Conservation (phyloP, 2,329 filamentous ascomycete species). For the Tricladium varicosporioides region DNA sequence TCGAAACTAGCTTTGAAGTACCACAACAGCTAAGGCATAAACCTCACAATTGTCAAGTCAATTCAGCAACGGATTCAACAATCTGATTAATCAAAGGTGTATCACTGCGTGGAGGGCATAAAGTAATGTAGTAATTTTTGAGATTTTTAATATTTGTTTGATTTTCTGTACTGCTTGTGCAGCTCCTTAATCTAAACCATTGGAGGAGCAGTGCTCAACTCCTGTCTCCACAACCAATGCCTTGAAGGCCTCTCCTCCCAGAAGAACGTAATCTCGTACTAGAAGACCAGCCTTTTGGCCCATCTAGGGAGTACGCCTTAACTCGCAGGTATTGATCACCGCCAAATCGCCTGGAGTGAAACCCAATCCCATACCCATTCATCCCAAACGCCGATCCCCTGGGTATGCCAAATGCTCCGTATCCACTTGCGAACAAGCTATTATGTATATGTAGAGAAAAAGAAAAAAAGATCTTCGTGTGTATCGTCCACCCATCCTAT, state of each 20-base stretch:
- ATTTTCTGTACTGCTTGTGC: conserved; percentile 2
- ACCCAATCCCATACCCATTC: conserved; percentile 4
- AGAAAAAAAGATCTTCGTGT: conserved; percentile 10
- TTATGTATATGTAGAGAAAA: conserved; percentile 12
- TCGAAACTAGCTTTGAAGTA: too few species aligned
- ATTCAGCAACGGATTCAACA: too few species aligned
- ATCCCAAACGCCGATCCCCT: conserved; percentile 27
- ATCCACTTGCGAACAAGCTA: conserved; percentile 4
- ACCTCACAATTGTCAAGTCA: too few species aligned
- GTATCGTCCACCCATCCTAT: conserved; percentile 6
- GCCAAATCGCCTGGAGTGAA: conserved; percentile 4
- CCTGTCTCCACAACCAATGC: conserved; percentile 4
- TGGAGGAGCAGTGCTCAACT: conserved; percentile 27
- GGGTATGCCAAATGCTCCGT: conserved; percentile 22
- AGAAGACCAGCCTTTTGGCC: conserved; percentile 18
- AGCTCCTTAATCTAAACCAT: neutral
- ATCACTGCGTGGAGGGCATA: neutral
- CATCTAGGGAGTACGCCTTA: conserved; percentile 15
- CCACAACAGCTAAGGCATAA: too few species aligned
- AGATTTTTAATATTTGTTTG: neutral
- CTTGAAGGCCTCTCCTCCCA: conserved; percentile 3
- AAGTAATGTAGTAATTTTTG: neutral
- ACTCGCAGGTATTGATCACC: conserved; percentile 7
- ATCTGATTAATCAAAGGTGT: too few species aligned
- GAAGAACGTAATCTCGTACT: conserved; percentile 12